These are phyloP conservation scores for Leucaena leucocephala DNA, from an alignment of 306 rosid genomes.

Conservation along the genomic window DNA sequence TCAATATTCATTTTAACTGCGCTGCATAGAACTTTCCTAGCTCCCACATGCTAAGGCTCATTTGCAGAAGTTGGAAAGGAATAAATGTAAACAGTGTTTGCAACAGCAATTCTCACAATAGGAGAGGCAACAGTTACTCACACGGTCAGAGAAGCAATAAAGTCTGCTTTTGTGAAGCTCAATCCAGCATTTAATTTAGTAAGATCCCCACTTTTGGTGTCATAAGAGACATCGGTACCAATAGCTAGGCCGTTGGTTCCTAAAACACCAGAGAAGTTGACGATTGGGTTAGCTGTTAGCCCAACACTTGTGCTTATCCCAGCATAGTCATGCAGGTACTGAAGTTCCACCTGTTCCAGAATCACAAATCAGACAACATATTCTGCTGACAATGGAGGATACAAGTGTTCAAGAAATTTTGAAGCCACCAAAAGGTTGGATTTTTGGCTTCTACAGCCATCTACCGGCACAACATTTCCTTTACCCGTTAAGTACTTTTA, in stretches of 20 bases:
- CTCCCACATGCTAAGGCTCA: background rate
- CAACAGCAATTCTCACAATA: background rate
- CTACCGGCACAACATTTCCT: background rate
- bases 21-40: background rate
- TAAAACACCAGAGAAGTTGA: slow-evolving; percentile 81
- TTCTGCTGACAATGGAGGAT: background rate
- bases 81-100: background rate
- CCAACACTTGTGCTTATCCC: slow-evolving; percentile 85
- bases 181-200: slow-evolving; percentile 77
- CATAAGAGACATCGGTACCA: slow-evolving; percentile 85
- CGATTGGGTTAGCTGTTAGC: slow-evolving; percentile 86
- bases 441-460: background rate
- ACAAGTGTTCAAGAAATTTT: background rate
- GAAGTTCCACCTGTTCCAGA: slow-evolving; percentile 78
- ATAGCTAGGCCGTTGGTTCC: slow-evolving; percentile 69
- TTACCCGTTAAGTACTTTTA: background rate
- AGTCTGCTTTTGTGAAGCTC: slow-evolving; percentile 68
- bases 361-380: slow-evolving; percentile 18
- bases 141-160: slow-evolving; percentile 78
- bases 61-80: background rate
- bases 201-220: slow-evolving; percentile 68
- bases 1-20: background rate
- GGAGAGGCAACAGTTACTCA: slow-evolving; percentile 46
- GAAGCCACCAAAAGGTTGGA: background rate
- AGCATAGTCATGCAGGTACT: slow-evolving; percentile 86